Percentiles rank a stretch among this genome's conserved stretches.
Evolutionary conservation across 768 basidiomycete species (phyloP).

Genomic region (Myochromella boudieri): DNA sequence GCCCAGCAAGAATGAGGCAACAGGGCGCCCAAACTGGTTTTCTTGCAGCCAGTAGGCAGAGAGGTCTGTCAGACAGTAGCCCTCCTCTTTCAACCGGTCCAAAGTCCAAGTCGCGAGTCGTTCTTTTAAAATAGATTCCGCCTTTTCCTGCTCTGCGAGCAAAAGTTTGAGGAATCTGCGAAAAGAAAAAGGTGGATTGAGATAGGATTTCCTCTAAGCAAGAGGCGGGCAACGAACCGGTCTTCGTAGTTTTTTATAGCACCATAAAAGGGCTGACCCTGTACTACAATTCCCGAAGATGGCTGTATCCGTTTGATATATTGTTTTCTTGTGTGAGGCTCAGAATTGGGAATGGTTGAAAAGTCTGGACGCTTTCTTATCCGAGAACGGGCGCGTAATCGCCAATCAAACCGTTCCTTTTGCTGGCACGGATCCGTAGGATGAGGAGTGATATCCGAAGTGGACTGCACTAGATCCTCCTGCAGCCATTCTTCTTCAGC

Average conservation of each 20-base stretch:
- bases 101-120: constrained; percentile 71
- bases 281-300: constrained; percentile 27
- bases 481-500: constrained; percentile 42
- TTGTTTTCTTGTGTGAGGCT: constrained; percentile 11
- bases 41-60: constrained; percentile 67
- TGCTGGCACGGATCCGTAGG: constrained; percentile 12
- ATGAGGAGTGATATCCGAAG: constrained; percentile 6
- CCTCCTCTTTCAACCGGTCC: constrained; percentile 59
- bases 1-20: constrained; percentile 65
- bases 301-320: constrained; percentile 39
- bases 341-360: constrained; percentile 1
- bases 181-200: background rate
- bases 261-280: constrained; percentile 45
- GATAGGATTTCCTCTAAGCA: constrained; percentile 1
- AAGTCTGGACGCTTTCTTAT: constrained; percentile 12
- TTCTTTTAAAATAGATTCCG: constrained; percentile 55
- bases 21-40: constrained; percentile 62
- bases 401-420: constrained; percentile 59
- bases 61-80: constrained; percentile 68
- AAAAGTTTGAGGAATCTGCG: constrained; percentile 48
- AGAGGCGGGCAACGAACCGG: constrained; percentile 38
- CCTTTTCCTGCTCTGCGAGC: constrained; percentile 63
- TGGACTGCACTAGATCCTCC: constrained; percentile 17
- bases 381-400: constrained; percentile 51
- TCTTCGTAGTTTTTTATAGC: constrained; percentile 54